These are phyloP conservation scores for Teratosphaeria gauchensis DNA, from an alignment of 2,329 filamentous ascomycete species.

Conservation along the genomic window DNA sequence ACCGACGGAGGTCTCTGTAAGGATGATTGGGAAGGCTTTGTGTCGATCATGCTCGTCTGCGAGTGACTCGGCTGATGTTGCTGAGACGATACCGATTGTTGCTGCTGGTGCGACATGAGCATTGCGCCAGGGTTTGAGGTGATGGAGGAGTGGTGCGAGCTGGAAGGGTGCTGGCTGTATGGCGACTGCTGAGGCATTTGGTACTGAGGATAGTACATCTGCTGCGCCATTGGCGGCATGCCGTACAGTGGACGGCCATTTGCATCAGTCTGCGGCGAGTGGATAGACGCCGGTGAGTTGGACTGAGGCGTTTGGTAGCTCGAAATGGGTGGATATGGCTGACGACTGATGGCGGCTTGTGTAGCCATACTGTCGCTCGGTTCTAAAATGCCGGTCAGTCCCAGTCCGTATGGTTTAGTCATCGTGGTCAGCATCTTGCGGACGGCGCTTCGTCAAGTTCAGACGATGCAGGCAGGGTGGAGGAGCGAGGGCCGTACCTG, in stretches of 20 bases:
- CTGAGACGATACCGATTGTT: slow-evolving; percentile 3
- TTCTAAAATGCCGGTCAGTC: slow-evolving; percentile 55
- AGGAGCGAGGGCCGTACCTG: slow-evolving; percentile 51
- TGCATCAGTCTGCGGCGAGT: slow-evolving; percentile 85
- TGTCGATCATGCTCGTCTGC: slow-evolving; percentile 12
- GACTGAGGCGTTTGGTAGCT: slow-evolving; percentile 87
- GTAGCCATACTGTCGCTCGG: slow-evolving; percentile 61
- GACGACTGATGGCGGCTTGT: slow-evolving; percentile 53
- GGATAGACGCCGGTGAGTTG: slow-evolving; percentile 86
- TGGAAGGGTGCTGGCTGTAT: slow-evolving; percentile 46
- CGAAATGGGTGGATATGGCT: slow-evolving; percentile 67
- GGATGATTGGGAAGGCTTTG: slow-evolving; percentile 8
- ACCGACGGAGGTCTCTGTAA: slow-evolving; percentile 13
- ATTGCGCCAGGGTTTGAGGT: slow-evolving; percentile 35
- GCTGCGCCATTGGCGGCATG: slow-evolving; percentile 72
- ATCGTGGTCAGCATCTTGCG: neutral
- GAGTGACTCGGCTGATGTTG: slow-evolving; percentile 39
- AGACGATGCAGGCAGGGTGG: neutral
- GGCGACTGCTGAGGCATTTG: slow-evolving; percentile 45
- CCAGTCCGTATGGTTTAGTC: slow-evolving; percentile 10
- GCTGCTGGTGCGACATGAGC: slow-evolving; percentile 47
- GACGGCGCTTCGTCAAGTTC: slow-evolving; percentile 7
- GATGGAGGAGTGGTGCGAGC: slow-evolving; percentile 45
- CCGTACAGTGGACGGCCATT: slow-evolving; percentile 69
- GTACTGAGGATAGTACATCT: slow-evolving; percentile 63